These are phyloP conservation scores for Miscanthus lutarioriparius DNA, from an alignment of 176 grass and related monocot species.

Conservation along the genomic window DNA sequence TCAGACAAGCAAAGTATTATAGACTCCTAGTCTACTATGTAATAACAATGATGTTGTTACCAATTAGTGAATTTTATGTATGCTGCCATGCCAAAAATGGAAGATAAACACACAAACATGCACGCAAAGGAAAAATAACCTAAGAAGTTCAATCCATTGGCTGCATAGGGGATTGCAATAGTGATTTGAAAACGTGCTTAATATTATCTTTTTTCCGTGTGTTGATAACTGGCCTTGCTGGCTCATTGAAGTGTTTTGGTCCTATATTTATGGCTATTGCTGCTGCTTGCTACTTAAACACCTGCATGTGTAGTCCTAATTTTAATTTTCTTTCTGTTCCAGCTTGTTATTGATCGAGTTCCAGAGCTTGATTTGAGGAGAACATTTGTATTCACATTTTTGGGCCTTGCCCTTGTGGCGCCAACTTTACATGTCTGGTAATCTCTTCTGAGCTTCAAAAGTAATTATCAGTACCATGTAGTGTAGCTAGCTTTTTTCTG, in stretches of 20 bases:
- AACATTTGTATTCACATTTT: constrained; percentile 82
- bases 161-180: background rate
- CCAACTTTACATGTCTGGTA: constrained; percentile 91
- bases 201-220: background rate
- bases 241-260: background rate
- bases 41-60: background rate
- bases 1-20: background rate
- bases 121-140: background rate
- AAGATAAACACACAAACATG: background rate
- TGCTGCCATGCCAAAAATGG: too few species aligned
- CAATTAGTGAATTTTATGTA: background rate
- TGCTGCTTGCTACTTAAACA: background rate
- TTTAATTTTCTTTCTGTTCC: constrained; percentile 25
- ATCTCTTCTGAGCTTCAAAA: constrained; percentile 23
- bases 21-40: background rate
- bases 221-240: background rate
- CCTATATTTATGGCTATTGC: background rate
- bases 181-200: background rate
- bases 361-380: constrained; percentile 71
- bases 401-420: constrained; percentile 77
- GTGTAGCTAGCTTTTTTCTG: background rate
- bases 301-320: background rate
- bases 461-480: background rate
- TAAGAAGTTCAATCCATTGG: background rate
- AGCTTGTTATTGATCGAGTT: constrained; percentile 72